Conservation (phyloP, 2,329 filamentous ascomycete genomes). For the Orbilia quercus region DNA sequence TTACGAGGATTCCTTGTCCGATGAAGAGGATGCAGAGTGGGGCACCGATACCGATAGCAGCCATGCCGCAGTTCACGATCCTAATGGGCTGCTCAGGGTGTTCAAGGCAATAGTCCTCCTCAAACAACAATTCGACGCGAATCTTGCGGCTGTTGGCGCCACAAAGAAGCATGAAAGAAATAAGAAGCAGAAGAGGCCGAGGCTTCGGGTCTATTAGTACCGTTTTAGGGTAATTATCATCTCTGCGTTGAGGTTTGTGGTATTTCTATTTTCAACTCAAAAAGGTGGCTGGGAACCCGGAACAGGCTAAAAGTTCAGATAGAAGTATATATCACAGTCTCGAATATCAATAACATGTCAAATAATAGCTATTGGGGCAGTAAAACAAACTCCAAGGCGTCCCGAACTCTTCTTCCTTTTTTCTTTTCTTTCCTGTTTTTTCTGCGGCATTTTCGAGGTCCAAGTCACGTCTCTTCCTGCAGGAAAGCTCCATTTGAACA, state of each 20-base stretch:
- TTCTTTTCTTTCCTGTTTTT: too few relatives aligned
- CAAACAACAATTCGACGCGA: constrained; percentile 31
- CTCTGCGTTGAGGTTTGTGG: constrained; percentile 6
- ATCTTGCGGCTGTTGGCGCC: constrained; percentile 40
- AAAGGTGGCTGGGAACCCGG: not conserved
- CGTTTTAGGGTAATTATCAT: not conserved
- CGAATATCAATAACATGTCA: constrained; percentile 4
- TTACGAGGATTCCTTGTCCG: not conserved
- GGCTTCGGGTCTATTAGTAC: constrained; percentile 10
- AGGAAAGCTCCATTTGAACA: constrained; percentile 34
- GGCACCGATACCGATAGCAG: constrained; percentile 30
- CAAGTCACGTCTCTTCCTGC: constrained; percentile 28
- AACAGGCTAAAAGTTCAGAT: constrained; percentile 13
- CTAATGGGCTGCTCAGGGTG: constrained; percentile 46
- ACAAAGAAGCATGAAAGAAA: constrained; percentile 37
- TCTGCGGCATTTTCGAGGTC: constrained; percentile 54
- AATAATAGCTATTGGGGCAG: not conserved
- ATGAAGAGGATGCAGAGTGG: constrained; percentile 11
- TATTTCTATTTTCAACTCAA: not conserved
- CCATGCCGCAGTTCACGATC: constrained; percentile 47
- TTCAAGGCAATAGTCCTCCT: constrained; percentile 35
- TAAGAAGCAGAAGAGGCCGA: constrained; percentile 25
- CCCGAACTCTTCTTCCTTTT: too few relatives aligned
- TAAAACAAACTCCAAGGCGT: constrained; percentile 38
- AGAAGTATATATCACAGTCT: not conserved